phyloP scores from a whole-genome alignment of 2,329 filamentous ascomycete genomes.

The Claviceps maximensis region DNA sequence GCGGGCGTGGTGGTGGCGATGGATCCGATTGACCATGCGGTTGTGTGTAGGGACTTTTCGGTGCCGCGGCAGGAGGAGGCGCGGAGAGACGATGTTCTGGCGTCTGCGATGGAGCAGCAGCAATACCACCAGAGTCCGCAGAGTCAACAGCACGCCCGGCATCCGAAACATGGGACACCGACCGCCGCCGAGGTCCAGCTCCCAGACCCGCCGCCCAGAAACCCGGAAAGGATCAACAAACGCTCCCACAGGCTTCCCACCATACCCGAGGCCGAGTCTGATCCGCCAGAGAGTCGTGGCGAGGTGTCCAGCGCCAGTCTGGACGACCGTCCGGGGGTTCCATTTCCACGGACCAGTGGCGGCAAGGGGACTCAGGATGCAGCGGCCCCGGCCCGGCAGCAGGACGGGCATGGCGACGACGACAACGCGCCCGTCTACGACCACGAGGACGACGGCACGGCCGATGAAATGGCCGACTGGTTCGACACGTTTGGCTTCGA shows the following conservation, averaged over 20 bases:
- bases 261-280: slow-evolving; percentile 3
- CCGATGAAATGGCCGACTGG: slow-evolving; percentile 35
- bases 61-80: neutral
- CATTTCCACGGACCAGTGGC: neutral
- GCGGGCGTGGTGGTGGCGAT: neutral
- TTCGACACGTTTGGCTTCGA: slow-evolving; percentile 37
- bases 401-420: neutral
- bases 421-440: slow-evolving; percentile 17
- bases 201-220: neutral
- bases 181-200: slow-evolving; percentile 19
- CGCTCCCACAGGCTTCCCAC: slow-evolving; percentile 16
- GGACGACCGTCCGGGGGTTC: neutral
- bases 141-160: no score
- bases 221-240: slow-evolving; percentile 24
- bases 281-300: neutral
- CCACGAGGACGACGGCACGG: slow-evolving; percentile 28
- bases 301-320: neutral
- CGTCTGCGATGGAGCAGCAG: neutral
- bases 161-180: neutral
- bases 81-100: neutral
- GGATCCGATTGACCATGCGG: slow-evolving; percentile 2
- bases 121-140: neutral
- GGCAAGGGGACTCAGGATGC: neutral
- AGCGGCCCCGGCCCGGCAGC: neutral
- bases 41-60: slow-evolving; percentile 2